phyloP scores from a whole-genome alignment of 352 stramenopile species.

The Pythium utonaiense region DNA sequence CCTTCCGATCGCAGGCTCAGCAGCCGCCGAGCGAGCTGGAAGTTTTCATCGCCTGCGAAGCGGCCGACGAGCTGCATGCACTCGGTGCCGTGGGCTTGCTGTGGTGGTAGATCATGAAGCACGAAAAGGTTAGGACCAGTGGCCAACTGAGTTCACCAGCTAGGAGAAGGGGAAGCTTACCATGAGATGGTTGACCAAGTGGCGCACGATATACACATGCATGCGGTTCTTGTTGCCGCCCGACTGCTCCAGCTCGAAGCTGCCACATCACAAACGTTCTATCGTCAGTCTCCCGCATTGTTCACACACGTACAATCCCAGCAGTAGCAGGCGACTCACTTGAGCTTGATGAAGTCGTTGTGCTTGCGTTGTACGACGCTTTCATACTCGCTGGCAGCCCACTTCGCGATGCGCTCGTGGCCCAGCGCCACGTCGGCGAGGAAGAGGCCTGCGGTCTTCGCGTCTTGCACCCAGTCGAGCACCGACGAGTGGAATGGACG shows the following conservation, averaged over 20 bases:
- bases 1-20: slow-evolving; percentile 50
- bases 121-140: too few species aligned
- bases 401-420: slow-evolving; percentile 55
- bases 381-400: slow-evolving; percentile 61
- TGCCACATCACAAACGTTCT: slow-evolving; percentile 15
- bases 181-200: slow-evolving; percentile 70
- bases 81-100: slow-evolving; percentile 54
- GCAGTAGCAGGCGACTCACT: slow-evolving; percentile 39
- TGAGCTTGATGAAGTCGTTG: slow-evolving; percentile 66
- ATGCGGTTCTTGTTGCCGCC: slow-evolving; percentile 30
- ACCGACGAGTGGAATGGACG: slow-evolving; percentile 79
- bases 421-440: slow-evolving; percentile 51
- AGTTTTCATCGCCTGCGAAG: slow-evolving; percentile 60
- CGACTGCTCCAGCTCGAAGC: slow-evolving; percentile 53
- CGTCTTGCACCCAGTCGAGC: slow-evolving; percentile 65
- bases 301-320: too few species aligned
- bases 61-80: slow-evolving; percentile 53
- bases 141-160: too few species aligned
- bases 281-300: slow-evolving; percentile 3
- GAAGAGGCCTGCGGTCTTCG: slow-evolving; percentile 39
- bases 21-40: slow-evolving; percentile 59
- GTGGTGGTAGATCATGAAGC: too few species aligned
- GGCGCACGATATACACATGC: slow-evolving; percentile 72
- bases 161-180: slow-evolving; percentile 24
- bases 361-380: slow-evolving; percentile 35